phyloP scores from a whole-genome alignment of 1,284 basidiomycete species.

The Phlebopus sp. region DNA sequence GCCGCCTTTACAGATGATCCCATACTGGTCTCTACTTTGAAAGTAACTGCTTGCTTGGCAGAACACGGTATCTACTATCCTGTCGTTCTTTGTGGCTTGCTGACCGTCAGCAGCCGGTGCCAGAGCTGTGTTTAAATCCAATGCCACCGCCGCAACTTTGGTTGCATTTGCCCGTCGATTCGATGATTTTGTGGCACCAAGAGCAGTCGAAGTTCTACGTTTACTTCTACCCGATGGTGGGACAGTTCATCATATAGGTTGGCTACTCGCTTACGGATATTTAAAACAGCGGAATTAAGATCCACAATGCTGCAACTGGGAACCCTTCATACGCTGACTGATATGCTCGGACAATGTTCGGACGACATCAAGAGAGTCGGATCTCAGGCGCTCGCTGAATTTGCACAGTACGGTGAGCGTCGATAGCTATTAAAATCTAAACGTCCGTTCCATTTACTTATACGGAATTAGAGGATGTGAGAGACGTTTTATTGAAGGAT shows the following conservation, averaged over 20 bases:
- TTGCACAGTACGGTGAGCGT: slow-evolving; percentile 20
- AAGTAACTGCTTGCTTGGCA: slow-evolving; percentile 19
- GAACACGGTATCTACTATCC: slow-evolving; percentile 14
- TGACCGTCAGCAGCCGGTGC: slow-evolving; percentile 8
- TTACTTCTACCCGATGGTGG: slow-evolving; percentile 25
- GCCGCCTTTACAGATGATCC: slow-evolving; percentile 12
- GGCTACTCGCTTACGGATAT: background rate
- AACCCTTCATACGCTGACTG: slow-evolving; percentile 16
- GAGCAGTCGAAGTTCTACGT: slow-evolving; percentile 25
- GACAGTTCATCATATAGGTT: background rate
- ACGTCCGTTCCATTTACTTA: background rate
- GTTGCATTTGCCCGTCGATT: slow-evolving; percentile 18
- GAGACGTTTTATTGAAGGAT: slow-evolving; percentile 1
- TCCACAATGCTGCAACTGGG: slow-evolving; percentile 14
- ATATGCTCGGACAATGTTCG: slow-evolving; percentile 25
- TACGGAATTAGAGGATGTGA: slow-evolving; percentile 14
- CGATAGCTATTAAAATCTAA: background rate
- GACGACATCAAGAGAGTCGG: slow-evolving; percentile 16
- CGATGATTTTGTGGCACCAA: slow-evolving; percentile 31
- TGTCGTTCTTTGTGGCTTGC: background rate
- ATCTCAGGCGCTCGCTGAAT: slow-evolving; percentile 14
- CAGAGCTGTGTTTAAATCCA: slow-evolving; percentile 9
- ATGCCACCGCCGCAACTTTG: slow-evolving; percentile 13
- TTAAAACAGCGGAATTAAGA: slow-evolving; percentile 19
- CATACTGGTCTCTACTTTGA: slow-evolving; percentile 21